Percentiles rank a stretch among this genome's conserved stretches.
Evolutionary conservation across 345 rosid genomes (phyloP).

Genomic region (Durio zibethinus): DNA sequence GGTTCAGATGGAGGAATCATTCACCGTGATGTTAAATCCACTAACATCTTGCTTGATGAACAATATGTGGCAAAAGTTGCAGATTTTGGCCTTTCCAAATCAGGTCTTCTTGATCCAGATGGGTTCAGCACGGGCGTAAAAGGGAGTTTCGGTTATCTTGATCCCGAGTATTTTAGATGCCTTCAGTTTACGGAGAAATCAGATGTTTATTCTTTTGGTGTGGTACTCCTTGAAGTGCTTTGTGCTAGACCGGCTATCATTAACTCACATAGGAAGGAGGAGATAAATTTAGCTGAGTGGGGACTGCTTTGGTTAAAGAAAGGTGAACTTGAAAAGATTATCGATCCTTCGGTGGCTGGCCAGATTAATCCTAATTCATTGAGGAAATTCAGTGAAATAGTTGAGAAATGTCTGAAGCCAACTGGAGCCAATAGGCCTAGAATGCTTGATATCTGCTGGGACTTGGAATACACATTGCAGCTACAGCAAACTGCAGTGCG

Average conservation of each 20-base stretch:
- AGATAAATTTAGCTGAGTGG: slow-evolving; percentile 55
- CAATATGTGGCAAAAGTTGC: slow-evolving; percentile 48
- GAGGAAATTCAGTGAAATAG: slow-evolving; percentile 45
- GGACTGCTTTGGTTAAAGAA: slow-evolving; percentile 27
- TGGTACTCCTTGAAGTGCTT: slow-evolving; percentile 49
- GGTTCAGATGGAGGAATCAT: slow-evolving; percentile 39
- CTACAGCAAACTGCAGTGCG: slow-evolving; percentile 31
- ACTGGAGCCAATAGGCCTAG: slow-evolving; percentile 42
- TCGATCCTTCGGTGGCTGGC: slow-evolving; percentile 33
- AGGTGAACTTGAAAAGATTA: slow-evolving; percentile 38
- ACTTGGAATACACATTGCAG: slow-evolving; percentile 44
- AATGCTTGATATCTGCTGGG: slow-evolving; percentile 64
- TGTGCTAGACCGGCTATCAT: slow-evolving; percentile 50
- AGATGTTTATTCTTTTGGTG: slow-evolving; percentile 56
- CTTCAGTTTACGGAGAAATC: slow-evolving; percentile 51
- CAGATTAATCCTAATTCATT: slow-evolving; percentile 39
- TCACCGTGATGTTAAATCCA: slow-evolving; percentile 56
- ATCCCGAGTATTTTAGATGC: slow-evolving; percentile 48
- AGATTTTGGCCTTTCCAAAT: slow-evolving; percentile 57
- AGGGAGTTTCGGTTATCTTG: slow-evolving; percentile 57
- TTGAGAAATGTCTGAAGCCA: slow-evolving; percentile 56
- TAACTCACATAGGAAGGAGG: slow-evolving; percentile 27
- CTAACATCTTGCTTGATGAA: slow-evolving; percentile 53
- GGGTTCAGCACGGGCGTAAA: slow-evolving; percentile 41
- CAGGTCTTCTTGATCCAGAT: slow-evolving; percentile 26